Conservation (phyloP, 495 filamentous ascomycete species). For the Talaromyces borbonicus region DNA sequence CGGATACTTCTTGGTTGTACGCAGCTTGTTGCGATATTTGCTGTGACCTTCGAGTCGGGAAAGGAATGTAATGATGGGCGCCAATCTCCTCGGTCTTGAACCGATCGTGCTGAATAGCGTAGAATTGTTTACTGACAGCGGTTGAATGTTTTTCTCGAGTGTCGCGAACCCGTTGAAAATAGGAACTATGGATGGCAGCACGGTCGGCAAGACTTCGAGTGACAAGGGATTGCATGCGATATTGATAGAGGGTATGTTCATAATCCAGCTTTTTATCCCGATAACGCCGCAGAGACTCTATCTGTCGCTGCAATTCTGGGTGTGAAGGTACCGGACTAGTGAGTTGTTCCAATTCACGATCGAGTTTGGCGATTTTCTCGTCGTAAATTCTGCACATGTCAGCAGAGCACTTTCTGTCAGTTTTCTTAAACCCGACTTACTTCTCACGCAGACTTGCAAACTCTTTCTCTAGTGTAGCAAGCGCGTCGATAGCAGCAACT, state of each 20-base stretch:
- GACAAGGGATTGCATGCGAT: constrained; percentile 60
- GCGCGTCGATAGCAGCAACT: constrained; percentile 68
- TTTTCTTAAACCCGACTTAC: constrained; percentile 37
- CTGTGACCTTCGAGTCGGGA: constrained; percentile 58
- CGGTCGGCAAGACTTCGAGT: constrained; percentile 69
- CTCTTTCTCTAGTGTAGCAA: constrained; percentile 68
- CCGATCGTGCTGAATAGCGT: constrained; percentile 84
- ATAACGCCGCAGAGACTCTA: constrained; percentile 71
- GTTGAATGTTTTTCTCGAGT: constrained; percentile 71
- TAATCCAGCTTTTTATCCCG: constrained; percentile 68
- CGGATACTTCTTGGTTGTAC: constrained; percentile 88
- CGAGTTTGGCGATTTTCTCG: constrained; percentile 69
- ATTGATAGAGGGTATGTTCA: constrained; percentile 59
- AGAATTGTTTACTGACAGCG: constrained; percentile 72
- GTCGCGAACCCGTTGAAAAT: constrained; percentile 72
- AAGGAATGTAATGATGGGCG: constrained; percentile 66
- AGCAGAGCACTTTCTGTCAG: constrained; percentile 4
- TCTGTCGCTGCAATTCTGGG: constrained; percentile 76
- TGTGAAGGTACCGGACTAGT: constrained; percentile 68
- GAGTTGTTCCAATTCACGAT: constrained; percentile 77
- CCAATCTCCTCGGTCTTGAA: constrained; percentile 73
- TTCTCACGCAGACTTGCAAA: constrained; percentile 80
- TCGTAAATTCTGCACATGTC: constrained; percentile 60
- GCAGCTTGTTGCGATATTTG: constrained; percentile 70
- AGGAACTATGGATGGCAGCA: constrained; percentile 75